phyloP scores from a whole-genome alignment of 371 early-diverging fungal species.

The Sporodiniella umbellata region DNA sequence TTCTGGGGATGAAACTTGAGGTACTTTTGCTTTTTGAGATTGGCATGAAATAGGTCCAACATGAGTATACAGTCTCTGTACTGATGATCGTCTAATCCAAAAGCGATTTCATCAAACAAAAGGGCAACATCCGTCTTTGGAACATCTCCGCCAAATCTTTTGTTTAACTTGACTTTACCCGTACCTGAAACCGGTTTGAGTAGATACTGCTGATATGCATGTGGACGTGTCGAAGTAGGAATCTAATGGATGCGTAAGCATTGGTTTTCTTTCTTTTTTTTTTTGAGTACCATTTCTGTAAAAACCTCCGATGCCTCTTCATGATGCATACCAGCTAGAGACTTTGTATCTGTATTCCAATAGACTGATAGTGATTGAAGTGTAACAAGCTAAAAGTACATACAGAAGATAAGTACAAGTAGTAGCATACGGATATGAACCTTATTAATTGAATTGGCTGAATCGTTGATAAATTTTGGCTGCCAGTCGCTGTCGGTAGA shows the following conservation, averaged over 20 bases:
- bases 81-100: conserved; percentile 76
- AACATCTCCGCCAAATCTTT: conserved; percentile 40
- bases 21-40: conserved; percentile 72
- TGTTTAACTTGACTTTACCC: conserved; percentile 64
- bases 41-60: conserved; percentile 67
- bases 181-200: conserved; percentile 81
- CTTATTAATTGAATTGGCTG: conserved; percentile 69
- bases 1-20: conserved; percentile 68
- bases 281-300: conserved; percentile 33
- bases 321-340: conserved; percentile 43
- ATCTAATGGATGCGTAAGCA: too few species aligned
- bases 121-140: conserved; percentile 56
- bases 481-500: conserved; percentile 79
- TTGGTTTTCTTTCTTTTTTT: too few species aligned
- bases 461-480: conserved; percentile 64
- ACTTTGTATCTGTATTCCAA: conserved; percentile 69
- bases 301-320: conserved; percentile 30
- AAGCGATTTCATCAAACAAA: conserved; percentile 77
- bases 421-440: too few species aligned
- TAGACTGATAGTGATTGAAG: conserved; percentile 73
- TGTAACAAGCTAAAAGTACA: conserved; percentile 48
- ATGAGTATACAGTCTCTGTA: conserved; percentile 67
- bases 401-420: too few species aligned
- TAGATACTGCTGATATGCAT: conserved; percentile 58
- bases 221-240: conserved; percentile 19